Base-by-base conservation (phyloP, 177 flowering plant genomes). In the Vitis hybrid region DNA sequence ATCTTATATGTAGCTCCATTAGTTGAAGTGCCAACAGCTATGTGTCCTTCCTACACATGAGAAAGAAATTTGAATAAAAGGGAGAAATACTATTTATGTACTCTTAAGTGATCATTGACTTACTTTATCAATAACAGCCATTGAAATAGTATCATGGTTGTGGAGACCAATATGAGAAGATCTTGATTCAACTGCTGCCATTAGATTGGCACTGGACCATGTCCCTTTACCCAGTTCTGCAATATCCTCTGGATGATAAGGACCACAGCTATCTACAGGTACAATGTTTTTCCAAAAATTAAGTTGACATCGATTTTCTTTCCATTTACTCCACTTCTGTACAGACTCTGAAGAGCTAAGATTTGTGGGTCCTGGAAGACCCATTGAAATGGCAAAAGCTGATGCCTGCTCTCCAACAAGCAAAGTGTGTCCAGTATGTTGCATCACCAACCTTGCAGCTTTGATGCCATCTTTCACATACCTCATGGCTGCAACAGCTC, bases 401-500 rank as follows among this genome's bases (percentile, higher is more conserved):
- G 99, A 94, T 8, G 99, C 99, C 71, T 82, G 68, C 73, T 92
- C 97, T 64, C 99, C 99, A 65, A 85, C 99, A 71, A 94, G 97
- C 80, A 94, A 71, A 22, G 97, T 94, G 83, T 94, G 99, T 63
- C 80, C 45, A 3, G 99, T 91, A 70, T 90, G 88, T 64, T 82
- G 80, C 97, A 94, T 92, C 56, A 92, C 97, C 56, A 94, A 74
- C 70, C 82, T 87, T 75, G 99, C 97, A 74, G 99, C 97, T 86
- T 69, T 83, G 56, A 94, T 92, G 15, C 94, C 99, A 73, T 94
- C 92, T 80, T 84, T 87, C 67, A 94, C 93, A 70, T 79, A 87
- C 72, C 94, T 86, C 97, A 94, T 92, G 29, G 94, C 94, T 81
- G 90, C 99, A 79, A 94, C 97, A 66, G 99, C 97, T 74, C 99